Evolutionary conservation across 192 early-diverging fungal species (phyloP).

Genomic region (Radiomyces spectabilis): DNA sequence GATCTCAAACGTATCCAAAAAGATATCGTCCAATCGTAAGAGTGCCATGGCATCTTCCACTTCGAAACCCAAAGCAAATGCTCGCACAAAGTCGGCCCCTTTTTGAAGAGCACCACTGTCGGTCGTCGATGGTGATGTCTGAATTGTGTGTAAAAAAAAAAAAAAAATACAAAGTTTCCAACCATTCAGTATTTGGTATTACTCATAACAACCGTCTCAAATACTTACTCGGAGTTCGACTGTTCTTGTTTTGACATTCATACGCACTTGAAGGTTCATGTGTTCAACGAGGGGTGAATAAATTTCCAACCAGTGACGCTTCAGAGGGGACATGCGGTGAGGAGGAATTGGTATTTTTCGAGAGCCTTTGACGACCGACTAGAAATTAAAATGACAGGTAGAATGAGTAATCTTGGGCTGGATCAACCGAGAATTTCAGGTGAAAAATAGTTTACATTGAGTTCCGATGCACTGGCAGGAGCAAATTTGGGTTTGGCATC

Average conservation of each 20-base stretch:
- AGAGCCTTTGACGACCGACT: conserved; percentile 37
- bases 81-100: conserved; percentile 93
- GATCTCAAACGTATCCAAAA: conserved; percentile 94
- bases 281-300: conserved; percentile 96
- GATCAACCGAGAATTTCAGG: no score
- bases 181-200: background rate
- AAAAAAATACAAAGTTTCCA: background rate
- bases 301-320: conserved; percentile 90
- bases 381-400: background rate
- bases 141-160: background rate
- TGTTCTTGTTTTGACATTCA: conserved; percentile 84
- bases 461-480: conserved; percentile 31
- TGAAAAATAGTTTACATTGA: conserved; percentile 50
- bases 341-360: conserved; percentile 92
- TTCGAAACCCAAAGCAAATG: conserved; percentile 91
- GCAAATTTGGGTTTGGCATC: conserved; percentile 59
- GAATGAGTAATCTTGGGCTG: no score
- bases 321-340: conserved; percentile 86
- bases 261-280: conserved; percentile 90
- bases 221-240: conserved; percentile 75
- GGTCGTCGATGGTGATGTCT: conserved; percentile 76
- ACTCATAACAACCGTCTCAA: background rate
- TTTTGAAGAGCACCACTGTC: conserved; percentile 92
- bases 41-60: conserved; percentile 91
- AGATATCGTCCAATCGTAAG: conserved; percentile 93